Evolutionary conservation across 1,284 basidiomycete genomes (phyloP), one percentile per base, ranked within the genome.

Genomic region (Fomitopsis betulina): DNA sequence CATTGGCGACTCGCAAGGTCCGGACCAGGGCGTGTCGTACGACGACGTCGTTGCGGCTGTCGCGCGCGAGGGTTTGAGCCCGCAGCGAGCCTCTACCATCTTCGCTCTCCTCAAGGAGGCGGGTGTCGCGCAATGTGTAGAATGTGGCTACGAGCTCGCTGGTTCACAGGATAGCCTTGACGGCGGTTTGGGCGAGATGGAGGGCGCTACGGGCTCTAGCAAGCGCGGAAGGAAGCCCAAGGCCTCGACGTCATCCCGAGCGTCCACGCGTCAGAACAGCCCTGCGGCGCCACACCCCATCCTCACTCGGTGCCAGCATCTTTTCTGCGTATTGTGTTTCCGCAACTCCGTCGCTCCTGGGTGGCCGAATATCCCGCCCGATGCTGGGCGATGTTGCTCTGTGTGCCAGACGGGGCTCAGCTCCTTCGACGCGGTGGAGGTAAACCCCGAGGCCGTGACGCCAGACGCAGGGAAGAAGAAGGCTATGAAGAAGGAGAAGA

Each of bases 231-330:
- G 87, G 62, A 90, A 87, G 68, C 66, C 75, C 33, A 87, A 89
- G 68, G 75, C 74, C 10, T 54, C 74, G 7, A 37, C 35, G 35
- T 61, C 75, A 27, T 90, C 89, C 42, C 84, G 87, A n/a, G 76
- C 75, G 0, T 79, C 86, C 0, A 91, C 87, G 38, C 83, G 88
- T 45, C 82, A 84, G 50, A 90, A 76, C 65, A 90, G 86, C 65
- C 88, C 89, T 6, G 76, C 78, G 23, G 70, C 70, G 12, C 77
- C 80, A 5, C 82, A 79, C 19, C 81, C 85, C 75, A 40, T 97
- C 52, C 73, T 99, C 67, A 98, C 97, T 7, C 85, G 89, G 58
- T 99, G 97, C 73, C 91, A 94, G 68, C 97, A 99, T 72, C 78
- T 98, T 33, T 96, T 93, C 72, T 98, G 95, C 69, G 68, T 87